Evolutionary conservation across 176 grass and related monocot genomes (phyloP).

Genomic region (Oryza officinalis): DNA sequence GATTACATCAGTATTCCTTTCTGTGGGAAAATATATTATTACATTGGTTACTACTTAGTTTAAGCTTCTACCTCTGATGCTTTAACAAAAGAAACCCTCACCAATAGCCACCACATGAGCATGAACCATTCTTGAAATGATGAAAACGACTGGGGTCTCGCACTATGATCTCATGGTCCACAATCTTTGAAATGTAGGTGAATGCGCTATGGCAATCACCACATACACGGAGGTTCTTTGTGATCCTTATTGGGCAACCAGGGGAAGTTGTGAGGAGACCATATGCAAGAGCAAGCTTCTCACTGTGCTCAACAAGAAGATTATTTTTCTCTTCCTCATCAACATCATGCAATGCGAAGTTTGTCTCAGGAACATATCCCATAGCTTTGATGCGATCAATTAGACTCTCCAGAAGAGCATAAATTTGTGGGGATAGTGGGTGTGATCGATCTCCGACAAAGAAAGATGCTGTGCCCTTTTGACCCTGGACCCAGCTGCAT

Average conservation of each 20-base stretch:
- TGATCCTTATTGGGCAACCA: constrained; percentile 77
- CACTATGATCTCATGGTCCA: constrained; percentile 87
- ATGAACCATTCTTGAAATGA: constrained; percentile 77
- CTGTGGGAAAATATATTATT: background rate
- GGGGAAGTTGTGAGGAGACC: constrained; percentile 66
- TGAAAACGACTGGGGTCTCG: constrained; percentile 87
- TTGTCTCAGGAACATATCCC: constrained; percentile 76
- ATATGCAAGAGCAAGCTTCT: constrained; percentile 88
- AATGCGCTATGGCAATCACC: constrained; percentile 88
- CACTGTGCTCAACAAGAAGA: constrained; percentile 75
- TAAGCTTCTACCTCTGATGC: background rate
- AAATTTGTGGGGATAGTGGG: constrained; percentile 67
- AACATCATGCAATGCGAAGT: constrained; percentile 84
- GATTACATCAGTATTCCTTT: constrained; percentile 6
- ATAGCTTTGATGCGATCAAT: constrained; percentile 74
- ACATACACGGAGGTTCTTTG: constrained; percentile 81
- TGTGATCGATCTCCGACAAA: constrained; percentile 84
- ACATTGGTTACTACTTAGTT: background rate
- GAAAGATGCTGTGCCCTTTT: constrained; percentile 74
- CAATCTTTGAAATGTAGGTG: constrained; percentile 71
- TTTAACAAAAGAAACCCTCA: constrained; percentile 27
- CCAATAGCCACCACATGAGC: constrained; percentile 81
- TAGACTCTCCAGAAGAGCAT: constrained; percentile 60
- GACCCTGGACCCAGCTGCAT: constrained; percentile 85
- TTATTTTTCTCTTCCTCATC: constrained; percentile 85